phyloP scores from a whole-genome alignment of 192 early-diverging fungal genomes.

The Coemansia reversa region DNA sequence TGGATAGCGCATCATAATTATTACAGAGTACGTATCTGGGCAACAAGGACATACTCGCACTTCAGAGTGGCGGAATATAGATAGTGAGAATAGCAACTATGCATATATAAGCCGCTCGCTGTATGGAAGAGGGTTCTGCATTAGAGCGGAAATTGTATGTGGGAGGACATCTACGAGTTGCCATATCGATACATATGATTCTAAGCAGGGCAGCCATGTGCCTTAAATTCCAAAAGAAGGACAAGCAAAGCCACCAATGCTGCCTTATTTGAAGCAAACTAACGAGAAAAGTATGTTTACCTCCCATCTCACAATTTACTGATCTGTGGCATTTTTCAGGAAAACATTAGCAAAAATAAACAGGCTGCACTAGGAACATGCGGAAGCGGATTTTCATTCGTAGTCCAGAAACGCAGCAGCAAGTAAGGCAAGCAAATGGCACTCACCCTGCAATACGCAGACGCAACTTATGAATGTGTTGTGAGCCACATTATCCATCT shows the following conservation, averaged over 20 bases:
- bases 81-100: background rate
- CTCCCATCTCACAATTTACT: background rate
- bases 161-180: background rate
- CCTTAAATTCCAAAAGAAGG: background rate
- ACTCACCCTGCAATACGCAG: background rate
- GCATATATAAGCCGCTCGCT: background rate
- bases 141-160: background rate
- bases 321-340: background rate
- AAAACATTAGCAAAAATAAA: background rate
- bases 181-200: background rate
- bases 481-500: background rate
- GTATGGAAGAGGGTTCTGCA: background rate
- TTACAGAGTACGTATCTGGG: background rate
- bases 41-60: background rate
- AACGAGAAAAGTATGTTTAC: background rate
- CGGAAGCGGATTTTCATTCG: background rate
- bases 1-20: background rate
- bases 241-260: background rate
- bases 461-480: background rate
- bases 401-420: background rate
- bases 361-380: background rate
- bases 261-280: background rate
- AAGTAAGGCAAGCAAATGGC: background rate
- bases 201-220: background rate
- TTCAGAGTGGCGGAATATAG: background rate